Conservation (phyloP, 441 rosid genomes). For the Syzygium malaccense region DNA sequence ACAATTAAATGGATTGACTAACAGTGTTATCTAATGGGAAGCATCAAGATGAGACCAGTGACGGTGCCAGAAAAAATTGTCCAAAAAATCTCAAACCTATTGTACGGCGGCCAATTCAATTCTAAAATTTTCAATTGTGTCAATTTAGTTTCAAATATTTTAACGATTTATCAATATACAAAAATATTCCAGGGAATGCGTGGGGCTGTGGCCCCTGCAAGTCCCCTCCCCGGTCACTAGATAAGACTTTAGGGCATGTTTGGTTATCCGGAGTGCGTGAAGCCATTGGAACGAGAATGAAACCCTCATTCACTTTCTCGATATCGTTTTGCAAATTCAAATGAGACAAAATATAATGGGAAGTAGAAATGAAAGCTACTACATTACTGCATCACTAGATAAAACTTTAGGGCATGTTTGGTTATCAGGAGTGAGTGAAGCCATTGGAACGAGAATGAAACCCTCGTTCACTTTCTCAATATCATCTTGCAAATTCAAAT, state of each 20-base stretch:
- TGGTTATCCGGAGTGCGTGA: not conserved
- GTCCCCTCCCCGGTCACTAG: not conserved
- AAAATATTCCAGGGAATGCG: not conserved
- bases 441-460: not conserved
- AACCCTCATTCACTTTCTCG: not conserved
- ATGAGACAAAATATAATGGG: fast-evolving
- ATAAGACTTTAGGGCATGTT: not conserved
- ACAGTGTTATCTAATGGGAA: not conserved
- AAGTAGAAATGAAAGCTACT: not conserved
- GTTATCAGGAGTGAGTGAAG: not conserved
- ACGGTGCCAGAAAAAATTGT: fast-evolving
- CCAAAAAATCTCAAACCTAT: too few relatives aligned
- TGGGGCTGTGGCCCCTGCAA: not conserved
- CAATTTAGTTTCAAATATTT: too few relatives aligned
- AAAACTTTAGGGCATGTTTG: not conserved
- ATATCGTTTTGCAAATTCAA: not conserved
- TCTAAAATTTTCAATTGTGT: fast-evolving
- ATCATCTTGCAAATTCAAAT: not conserved
- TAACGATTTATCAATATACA: fast-evolving
- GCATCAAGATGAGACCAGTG: not conserved
- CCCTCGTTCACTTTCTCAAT: not conserved
- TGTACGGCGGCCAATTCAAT: fast-evolving
- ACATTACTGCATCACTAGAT: not conserved
- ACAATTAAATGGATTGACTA: not conserved
- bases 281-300: not conserved